Evolutionary conservation across 345 rosid genomes (phyloP), one percentile per base, ranked within the genome.

Genomic region (Capsella bursapastoris): DNA sequence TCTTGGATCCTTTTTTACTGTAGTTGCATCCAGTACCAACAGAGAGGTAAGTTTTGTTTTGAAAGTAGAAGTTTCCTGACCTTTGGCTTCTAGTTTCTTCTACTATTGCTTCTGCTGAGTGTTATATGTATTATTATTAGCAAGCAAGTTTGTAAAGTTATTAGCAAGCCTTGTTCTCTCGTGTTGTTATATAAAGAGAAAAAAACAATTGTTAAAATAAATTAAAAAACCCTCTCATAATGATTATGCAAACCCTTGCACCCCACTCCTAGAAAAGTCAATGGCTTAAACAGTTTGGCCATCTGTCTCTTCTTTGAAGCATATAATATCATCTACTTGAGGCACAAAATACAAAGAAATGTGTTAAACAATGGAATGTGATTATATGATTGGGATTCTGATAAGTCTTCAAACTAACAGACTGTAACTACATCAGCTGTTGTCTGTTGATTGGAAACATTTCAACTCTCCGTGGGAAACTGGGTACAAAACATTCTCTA

Each of bases 221-320:
- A 65, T 18, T 18, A 18, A 18, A 4, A 3, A 44, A 22, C 3
- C 22, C 22, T 18, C 22, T 18, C 22, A 18, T 18, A 18, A 18
- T 32, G 10, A 22, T 4, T 12, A 12, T 65, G 35, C 14, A 9
- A 9, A 43, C 38, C 3, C 72, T 68, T 68, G 72, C 63, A 68
- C 72, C 63, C 63, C 72, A 68, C 63, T 53, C 72, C 72, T 55
- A 68, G 63, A 15, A 68, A 22, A 53, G 40, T 67, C 62, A 68
- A 68, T 22, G 14, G 34, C 51, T 68, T 22, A 22, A 16, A 32
- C 16, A 48, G 44, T 16, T 47, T 48, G 43, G 12, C 53, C 40
- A 29, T 45, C 49, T 40, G 52, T 63, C 38, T 45, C 40, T 29
- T n/a, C n/a, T 63, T 28, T 63, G 15, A 38, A 60, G 34, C 65